Base-by-base conservation (phyloP, 345 rosid genomes). In the Gynandropsis gynandra region DNA sequence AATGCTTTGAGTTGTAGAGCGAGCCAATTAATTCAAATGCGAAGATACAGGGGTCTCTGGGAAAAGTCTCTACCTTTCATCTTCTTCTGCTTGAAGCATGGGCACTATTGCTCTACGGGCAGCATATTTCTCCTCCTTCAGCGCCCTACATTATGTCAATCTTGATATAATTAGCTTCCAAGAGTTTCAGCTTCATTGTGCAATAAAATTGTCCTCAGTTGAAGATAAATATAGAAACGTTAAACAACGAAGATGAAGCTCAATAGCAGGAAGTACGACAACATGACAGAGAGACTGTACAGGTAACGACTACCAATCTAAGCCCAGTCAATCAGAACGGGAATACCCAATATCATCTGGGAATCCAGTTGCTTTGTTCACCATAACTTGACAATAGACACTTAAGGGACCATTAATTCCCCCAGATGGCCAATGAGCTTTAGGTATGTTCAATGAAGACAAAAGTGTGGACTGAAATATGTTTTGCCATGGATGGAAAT, bases 51-150 rank as follows among this genome's bases (percentile, higher is more conserved):
- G 54, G 44, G 18, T 14, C 15, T 24, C 10, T 8, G 14, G 9
- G 21, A 20, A 35, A 13, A 44, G 8, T 35, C 3, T 1, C 16
- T 64, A 92, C 98, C 98, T 79, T 80, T 92, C 97, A 66, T 92
- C 98, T 76, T 92, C 98, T 75, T 92, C 98, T 35, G 95, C 97
- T 76, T 92, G 99, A 56, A 92, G 99, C 45, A 85, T 11, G 0
- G 99, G 97, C 41, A 92, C 50, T 45, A 92, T 77, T 4, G 95
- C 82, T 60, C 85, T 78, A 7, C 99, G 94, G 0, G 97, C 83
- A 41, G 95, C 81, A 47, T 78, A 85, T 61, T 92, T 92, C 74
- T 92, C 99, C 68, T 92, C 97, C 70, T 92, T 92, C 31, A 88
- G 70, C 11, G 94, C 97, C 69, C 99, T 92, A 65, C 54, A 52